Evolutionary conservation across 495 filamentous ascomycete species (phyloP).

Genomic region (Lophium mytilinum): DNA sequence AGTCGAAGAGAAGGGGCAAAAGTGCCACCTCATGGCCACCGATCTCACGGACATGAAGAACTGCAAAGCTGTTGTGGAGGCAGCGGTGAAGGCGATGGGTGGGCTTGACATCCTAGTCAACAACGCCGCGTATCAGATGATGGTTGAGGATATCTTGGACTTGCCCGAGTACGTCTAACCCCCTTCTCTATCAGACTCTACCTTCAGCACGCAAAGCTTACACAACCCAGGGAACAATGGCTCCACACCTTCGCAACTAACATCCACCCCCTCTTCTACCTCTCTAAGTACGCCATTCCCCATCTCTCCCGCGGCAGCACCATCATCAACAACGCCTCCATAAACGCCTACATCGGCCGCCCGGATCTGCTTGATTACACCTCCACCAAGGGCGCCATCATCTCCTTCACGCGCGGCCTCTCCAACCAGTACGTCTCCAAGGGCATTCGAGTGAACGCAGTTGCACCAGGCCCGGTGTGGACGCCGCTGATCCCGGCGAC

Average conservation of each 20-base stretch:
- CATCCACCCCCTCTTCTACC: constrained; percentile 38
- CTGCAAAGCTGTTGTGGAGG: constrained; percentile 62
- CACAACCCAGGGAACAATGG: constrained; percentile 58
- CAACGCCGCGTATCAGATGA: constrained; percentile 72
- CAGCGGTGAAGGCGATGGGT: constrained; percentile 55
- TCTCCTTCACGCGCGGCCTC: constrained; percentile 71
- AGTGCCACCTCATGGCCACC: constrained; percentile 50
- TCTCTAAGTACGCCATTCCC: constrained; percentile 68
- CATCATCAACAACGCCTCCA: constrained; percentile 76
- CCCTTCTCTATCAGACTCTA: background rate
- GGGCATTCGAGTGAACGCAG: constrained; percentile 73
- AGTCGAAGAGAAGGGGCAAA: constrained; percentile 56
- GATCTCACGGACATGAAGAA: constrained; percentile 58
- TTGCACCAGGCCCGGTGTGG: constrained; percentile 81
- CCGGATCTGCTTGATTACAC: constrained; percentile 83
- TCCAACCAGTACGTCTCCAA: constrained; percentile 64
- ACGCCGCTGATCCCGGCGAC: constrained; percentile 75
- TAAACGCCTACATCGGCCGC: constrained; percentile 78
- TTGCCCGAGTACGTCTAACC: constrained; percentile 53
- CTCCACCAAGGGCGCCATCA: constrained; percentile 72
- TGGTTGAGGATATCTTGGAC: constrained; percentile 62
- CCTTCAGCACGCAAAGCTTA: background rate
- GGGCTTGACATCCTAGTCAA: constrained; percentile 72
- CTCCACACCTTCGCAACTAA: constrained; percentile 40
- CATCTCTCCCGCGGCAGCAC: constrained; percentile 69